Percentiles rank a stretch among this genome's conserved stretches.
Evolutionary conservation across 345 rosid genomes (phyloP).

Genomic region (Turnera subulata): DNA sequence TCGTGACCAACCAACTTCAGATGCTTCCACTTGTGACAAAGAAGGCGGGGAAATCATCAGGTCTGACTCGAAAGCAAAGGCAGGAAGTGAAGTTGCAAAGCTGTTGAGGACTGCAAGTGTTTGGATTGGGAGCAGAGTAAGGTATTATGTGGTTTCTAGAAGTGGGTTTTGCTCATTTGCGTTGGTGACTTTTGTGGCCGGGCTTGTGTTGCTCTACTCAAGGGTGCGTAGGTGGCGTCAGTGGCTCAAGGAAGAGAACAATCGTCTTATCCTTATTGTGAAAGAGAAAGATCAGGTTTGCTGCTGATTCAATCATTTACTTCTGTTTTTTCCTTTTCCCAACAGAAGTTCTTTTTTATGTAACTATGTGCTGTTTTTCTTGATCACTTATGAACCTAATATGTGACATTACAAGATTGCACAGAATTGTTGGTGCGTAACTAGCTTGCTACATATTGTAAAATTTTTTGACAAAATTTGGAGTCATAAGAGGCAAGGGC

Average conservation of each 20-base stretch:
- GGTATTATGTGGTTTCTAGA: constrained; percentile 6
- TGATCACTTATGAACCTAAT: too few relatives aligned
- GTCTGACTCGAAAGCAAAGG: constrained; percentile 2
- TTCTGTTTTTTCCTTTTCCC: background rate
- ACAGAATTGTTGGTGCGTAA: too few relatives aligned
- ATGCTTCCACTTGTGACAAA: background rate
- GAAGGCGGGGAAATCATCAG: background rate
- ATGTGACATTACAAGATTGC: too few relatives aligned
- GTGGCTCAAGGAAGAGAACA: constrained; percentile 17
- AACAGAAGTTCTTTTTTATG: too few relatives aligned
- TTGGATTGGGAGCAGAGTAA: constrained; percentile 25
- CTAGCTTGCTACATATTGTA: too few relatives aligned
- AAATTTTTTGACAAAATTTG: too few relatives aligned
- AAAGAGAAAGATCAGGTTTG: constrained; percentile 50
- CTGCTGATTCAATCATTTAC: background rate
- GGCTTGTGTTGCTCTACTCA: constrained; percentile 22
- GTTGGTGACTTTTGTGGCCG: constrained; percentile 19
- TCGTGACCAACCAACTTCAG: background rate
- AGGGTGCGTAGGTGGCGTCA: constrained; percentile 28
- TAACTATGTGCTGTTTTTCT: too few relatives aligned
- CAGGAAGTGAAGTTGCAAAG: constrained; percentile 4
- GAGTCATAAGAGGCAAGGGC: too few relatives aligned
- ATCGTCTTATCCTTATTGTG: constrained; percentile 21
- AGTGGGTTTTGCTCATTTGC: constrained; percentile 30
- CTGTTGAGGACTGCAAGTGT: constrained; percentile 16